Percentiles rank a stretch among this genome's conserved stretches.
Conservation (phyloP, 352 stramenopile genomes). For the Phytophthora quininea region DNA sequence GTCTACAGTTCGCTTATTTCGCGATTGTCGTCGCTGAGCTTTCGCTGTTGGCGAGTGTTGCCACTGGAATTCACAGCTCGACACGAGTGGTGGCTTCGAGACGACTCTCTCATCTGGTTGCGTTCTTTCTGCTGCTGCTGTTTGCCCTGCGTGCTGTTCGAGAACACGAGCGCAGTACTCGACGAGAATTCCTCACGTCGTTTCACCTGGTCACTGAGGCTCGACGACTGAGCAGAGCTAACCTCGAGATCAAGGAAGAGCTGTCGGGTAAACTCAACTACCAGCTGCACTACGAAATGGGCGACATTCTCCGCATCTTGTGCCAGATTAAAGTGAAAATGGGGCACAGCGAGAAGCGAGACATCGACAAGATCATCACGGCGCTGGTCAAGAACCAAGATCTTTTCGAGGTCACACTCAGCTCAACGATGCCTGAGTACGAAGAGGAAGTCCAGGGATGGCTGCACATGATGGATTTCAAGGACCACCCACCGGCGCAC, state of each 20-base stretch:
- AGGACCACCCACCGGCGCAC: conserved; percentile 22
- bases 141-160: conserved; percentile 47
- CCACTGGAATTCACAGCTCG: conserved; percentile 35
- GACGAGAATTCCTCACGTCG: conserved; percentile 57
- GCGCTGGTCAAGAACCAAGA: conserved; percentile 71
- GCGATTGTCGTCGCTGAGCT: conserved; percentile 46
- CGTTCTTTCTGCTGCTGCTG: conserved; percentile 42
- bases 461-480: conserved; percentile 77
- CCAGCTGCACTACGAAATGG: conserved; percentile 77
- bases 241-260: conserved; percentile 74
- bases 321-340: conserved; percentile 79
- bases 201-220: conserved; percentile 63
- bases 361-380: conserved; percentile 77
- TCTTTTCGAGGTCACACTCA: conserved; percentile 64
- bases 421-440: conserved; percentile 60
- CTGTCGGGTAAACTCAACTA: conserved; percentile 67
- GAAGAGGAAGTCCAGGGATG: conserved; percentile 75
- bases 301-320: conserved; percentile 70
- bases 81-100: conserved; percentile 23
- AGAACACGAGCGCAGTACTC: conserved; percentile 52
- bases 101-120: conserved; percentile 26
- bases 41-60: conserved; percentile 32
- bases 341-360: conserved; percentile 41
- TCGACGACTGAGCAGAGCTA: conserved; percentile 64
- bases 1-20: conserved; percentile 66